Base-by-base conservation (phyloP, 2,329 filamentous ascomycete species). In the Leptosphaerulina australis region DNA sequence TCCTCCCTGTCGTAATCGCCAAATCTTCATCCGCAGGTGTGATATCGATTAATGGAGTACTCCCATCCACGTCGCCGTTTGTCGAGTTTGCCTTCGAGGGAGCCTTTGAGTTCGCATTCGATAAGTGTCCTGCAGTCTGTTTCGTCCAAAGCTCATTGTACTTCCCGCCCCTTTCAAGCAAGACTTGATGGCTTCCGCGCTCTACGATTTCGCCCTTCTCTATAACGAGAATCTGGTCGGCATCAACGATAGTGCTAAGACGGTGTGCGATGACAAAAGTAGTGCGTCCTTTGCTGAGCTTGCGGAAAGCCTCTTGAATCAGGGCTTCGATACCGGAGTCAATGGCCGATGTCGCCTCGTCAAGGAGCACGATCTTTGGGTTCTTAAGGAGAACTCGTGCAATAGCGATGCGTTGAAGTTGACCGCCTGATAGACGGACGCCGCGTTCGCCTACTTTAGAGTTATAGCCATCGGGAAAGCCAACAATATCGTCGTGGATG, bases 121-220 rank as follows among this genome's bases (percentile, higher is more conserved):
- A 64, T 21, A 59, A 18, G 29, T 64, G 59, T 1, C 67, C 67
- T 0, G 66, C 66, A 3, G 69, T 91, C 72, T 96, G 91, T 74
- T 92, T 93, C 56, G 87, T 85, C 91, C 91, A 96, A 85, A 96
- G 92, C 53, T 86, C 86, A 9, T 84, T 83, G 67, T 96, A 96
- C 53, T 86, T 84, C 10, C 90, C 90, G 22, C 84, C 84, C 37
- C 82, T 77, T 2, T 79, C 79, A 4, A 96, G 77, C 3, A 96
- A 80, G 61, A 93, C 85, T 12, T 88, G 82, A 67, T 96, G 91
- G 0, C 86, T 91, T 12, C 91, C 91, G 37, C 82, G 81, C 75
- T 96, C 91, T 11, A 84, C 83, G 40, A 96, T 87, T 35, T 82
- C 80, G n/a, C 91, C 91, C 52, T 85, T 83, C 56, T 88, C 85